Evolutionary conservation across 164 flowering plant species (phyloP), one percentile per base, ranked within the genome.

Genomic region (Amborella trichopoda): DNA sequence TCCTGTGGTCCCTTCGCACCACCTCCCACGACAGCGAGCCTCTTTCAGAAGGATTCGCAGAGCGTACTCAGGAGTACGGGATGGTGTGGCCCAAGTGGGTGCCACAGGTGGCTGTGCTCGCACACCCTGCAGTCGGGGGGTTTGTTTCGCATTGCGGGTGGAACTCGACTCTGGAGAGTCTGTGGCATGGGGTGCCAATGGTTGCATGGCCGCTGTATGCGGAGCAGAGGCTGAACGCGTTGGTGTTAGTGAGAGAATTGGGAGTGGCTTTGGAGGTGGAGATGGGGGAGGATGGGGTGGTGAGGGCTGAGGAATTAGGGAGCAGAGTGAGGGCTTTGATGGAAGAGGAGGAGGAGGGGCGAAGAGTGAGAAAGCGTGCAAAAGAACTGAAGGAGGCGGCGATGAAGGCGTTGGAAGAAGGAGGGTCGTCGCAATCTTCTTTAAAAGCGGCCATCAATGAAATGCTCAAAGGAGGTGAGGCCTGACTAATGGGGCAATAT

Each of bases 141-240:
- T 41, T 41, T 18, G 45, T 41, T 22, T 41, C 45, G 30, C 30
- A 23, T 8, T 23, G 27, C 48, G 48, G 48, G 28, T 23, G 30
- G 27, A 41, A 41, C 45, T 41, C 45, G 6, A 41, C 24, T 5
- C 24, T 41, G 13, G 45, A 41, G 45, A 41, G 45, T 20, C 4
- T 41, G 9, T 41, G 45, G 45, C 22, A 18, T 13, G 45, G 21
- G 10, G 74, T 83, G 24, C 83, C 94, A 0, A 6, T 76, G 25
- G 72, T 81, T 17, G 75, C 82, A 0, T 81, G 90, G 94, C 90
- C 90, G 0, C 72, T 81, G 14, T 84, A 69, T 33, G 89, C 87
- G 0, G 94, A 84, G 49, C 90, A 84, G 48, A 68, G 55, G 33
- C 76, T 72, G 82, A 84, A 78, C 46, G 73, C 90, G 0, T 53